Percentiles rank a stretch among this genome's conserved stretches.
phyloP scores from a whole-genome alignment of 371 early-diverging fungal species.

The Lichtheimia hyalospora region DNA sequence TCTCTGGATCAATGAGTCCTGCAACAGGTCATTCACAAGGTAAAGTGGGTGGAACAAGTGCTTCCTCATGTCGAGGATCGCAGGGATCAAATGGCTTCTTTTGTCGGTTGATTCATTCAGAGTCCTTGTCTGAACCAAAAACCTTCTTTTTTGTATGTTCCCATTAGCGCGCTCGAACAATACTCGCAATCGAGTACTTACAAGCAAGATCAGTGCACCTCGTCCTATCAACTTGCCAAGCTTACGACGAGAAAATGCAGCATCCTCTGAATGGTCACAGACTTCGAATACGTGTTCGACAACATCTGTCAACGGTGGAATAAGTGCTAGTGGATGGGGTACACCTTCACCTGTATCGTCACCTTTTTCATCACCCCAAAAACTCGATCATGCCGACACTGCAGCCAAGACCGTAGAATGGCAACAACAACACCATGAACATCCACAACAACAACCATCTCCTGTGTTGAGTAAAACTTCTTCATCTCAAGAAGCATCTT shows the following conservation, averaged over 20 bases:
- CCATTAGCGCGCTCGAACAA: slow-evolving; percentile 19
- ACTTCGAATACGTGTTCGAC: slow-evolving; percentile 6
- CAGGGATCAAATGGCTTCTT: no score
- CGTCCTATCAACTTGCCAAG: slow-evolving; percentile 49
- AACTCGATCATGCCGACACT: slow-evolving; percentile 1
- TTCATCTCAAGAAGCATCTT: slow-evolving; percentile 3
- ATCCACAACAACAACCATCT: slow-evolving; percentile 3
- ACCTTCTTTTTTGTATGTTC: no score
- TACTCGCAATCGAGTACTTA: slow-evolving; percentile 30
- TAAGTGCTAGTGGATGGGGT: slow-evolving; percentile 33
- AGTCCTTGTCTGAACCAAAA: no score
- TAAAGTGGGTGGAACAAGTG: no score
- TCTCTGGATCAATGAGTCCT: slow-evolving; percentile 8
- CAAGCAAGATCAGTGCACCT: slow-evolving; percentile 50
- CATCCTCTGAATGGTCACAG: slow-evolving; percentile 12
- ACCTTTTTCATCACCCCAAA: slow-evolving; percentile 18
- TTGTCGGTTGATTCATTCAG: no score
- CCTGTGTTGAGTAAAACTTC: slow-evolving; percentile 8
- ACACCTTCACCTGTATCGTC: slow-evolving; percentile 24
- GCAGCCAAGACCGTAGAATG: not conserved
- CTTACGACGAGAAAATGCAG: slow-evolving; percentile 42
- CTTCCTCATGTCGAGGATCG: no score
- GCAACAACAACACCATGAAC: slow-evolving; percentile 6
- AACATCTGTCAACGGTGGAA: slow-evolving; percentile 7
- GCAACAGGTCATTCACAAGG: slow-evolving; percentile 2